phyloP scores from a whole-genome alignment of 768 basidiomycete species.

The Phylloporus sp. region DNA sequence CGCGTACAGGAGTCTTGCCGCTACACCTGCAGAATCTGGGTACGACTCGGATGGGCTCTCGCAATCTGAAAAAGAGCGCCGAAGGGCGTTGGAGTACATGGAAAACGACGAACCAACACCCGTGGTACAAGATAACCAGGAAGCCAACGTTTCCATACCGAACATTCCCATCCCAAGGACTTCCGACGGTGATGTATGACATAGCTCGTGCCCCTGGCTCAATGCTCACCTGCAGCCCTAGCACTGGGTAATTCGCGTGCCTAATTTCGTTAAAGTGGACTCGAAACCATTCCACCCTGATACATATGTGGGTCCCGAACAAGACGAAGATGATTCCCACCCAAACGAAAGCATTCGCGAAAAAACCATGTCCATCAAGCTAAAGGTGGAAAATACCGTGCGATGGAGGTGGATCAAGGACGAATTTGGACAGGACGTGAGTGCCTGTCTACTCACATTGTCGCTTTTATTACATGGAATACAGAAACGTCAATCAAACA shows the following conservation, averaged over 20 bases:
- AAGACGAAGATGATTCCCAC: slow-evolving; percentile 59
- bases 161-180: slow-evolving; percentile 79
- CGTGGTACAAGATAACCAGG: slow-evolving; percentile 49
- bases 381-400: slow-evolving; percentile 90
- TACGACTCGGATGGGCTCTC: slow-evolving; percentile 66
- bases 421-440: slow-evolving; percentile 66
- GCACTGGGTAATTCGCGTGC: slow-evolving; percentile 92
- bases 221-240: slow-evolving; percentile 8
- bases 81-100: slow-evolving; percentile 74
- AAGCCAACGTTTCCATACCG: slow-evolving; percentile 76
- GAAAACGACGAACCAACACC: slow-evolving; percentile 68
- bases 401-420: slow-evolving; percentile 94
- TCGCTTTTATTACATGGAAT: not conserved
- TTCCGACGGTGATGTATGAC: slow-evolving; percentile 74
- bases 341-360: slow-evolving; percentile 61
- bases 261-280: slow-evolving; percentile 89
- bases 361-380: slow-evolving; percentile 78
- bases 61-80: slow-evolving; percentile 48
- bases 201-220: not conserved
- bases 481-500: slow-evolving; percentile 83
- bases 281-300: slow-evolving; percentile 87
- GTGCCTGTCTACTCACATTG: slow-evolving; percentile 25
- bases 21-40: slow-evolving; percentile 38
- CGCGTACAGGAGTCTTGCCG: slow-evolving; percentile 33
- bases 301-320: slow-evolving; percentile 78